These are phyloP conservation scores for Rhodotorula sp. DNA, from an alignment of 1,284 basidiomycete species.

Conservation along the genomic window DNA sequence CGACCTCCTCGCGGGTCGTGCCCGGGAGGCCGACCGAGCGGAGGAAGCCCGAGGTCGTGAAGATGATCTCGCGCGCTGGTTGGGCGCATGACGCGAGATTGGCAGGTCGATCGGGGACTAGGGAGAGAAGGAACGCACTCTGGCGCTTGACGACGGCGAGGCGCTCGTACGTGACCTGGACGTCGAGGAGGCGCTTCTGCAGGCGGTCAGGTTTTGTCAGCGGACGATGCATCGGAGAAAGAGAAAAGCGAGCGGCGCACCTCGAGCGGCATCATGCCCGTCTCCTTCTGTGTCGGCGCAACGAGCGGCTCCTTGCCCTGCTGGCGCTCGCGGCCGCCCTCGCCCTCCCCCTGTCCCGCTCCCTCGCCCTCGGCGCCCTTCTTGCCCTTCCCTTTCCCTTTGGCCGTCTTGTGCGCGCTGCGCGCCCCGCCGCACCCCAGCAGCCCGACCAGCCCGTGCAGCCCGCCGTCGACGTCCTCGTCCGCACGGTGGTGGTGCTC, in stretches of 20 bases:
- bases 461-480: neutral
- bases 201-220: neutral
- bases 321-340: neutral
- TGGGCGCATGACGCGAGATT: rapidly evolving
- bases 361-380: neutral
- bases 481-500: neutral
- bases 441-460: neutral
- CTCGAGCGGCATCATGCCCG: slow-evolving; percentile 4
- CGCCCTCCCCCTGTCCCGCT: neutral
- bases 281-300: slow-evolving; percentile 2
- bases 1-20: slow-evolving; percentile 15
- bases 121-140: neutral
- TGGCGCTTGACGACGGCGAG: slow-evolving; percentile 21
- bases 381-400: neutral
- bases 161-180: slow-evolving; percentile 25
- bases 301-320: slow-evolving; percentile 4
- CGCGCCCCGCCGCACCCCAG: neutral
- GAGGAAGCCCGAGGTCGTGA: slow-evolving; percentile 27
- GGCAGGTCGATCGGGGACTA: no score
- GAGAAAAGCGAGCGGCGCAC: neutral
- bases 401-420: neutral
- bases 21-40: slow-evolving; percentile 26
- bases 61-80: slow-evolving; percentile 33
- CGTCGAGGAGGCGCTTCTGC: slow-evolving; percentile 14
- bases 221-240: rapidly evolving